Conservation (phyloP, 306 rosid genomes). For the Astragalus membranaceus region DNA sequence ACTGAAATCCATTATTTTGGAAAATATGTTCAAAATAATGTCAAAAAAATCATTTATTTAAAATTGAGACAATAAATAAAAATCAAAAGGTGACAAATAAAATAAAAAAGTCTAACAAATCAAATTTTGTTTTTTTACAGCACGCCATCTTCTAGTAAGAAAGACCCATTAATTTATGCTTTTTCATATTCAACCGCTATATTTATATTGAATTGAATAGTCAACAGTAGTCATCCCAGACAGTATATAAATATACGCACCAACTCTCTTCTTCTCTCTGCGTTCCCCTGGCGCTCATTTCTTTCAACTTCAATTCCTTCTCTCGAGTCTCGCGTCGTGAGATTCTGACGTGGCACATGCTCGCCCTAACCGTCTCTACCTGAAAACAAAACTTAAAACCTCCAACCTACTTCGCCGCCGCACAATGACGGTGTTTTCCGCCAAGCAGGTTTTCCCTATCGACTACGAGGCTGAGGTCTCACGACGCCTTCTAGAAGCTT, state of each 20-base stretch:
- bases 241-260: slow-evolving; percentile 34
- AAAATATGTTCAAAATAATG: too few species aligned
- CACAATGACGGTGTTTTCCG: slow-evolving; percentile 75
- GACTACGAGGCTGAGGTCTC: slow-evolving; percentile 73
- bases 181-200: neutral
- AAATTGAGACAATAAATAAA: too few species aligned
- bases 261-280: neutral
- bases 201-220: too few species aligned
- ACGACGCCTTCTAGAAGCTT: slow-evolving; percentile 75
- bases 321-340: slow-evolving; percentile 34
- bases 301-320: slow-evolving; percentile 44
- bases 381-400: neutral
- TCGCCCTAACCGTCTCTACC: neutral
- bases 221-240: neutral
- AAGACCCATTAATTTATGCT: too few species aligned
- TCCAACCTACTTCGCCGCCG: slow-evolving; percentile 4
- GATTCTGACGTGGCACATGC: neutral
- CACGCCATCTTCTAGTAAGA: too few species aligned
- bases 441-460: slow-evolving; percentile 77
- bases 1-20: too few species aligned
- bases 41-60: too few species aligned
- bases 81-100: too few species aligned
- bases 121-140: too few species aligned
- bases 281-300: slow-evolving; percentile 51
- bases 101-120: too few species aligned